Percentiles rank a stretch among this genome's conserved stretches.
Evolutionary conservation across 306 rosid species (phyloP).

Genomic region (Vigna mungo): DNA sequence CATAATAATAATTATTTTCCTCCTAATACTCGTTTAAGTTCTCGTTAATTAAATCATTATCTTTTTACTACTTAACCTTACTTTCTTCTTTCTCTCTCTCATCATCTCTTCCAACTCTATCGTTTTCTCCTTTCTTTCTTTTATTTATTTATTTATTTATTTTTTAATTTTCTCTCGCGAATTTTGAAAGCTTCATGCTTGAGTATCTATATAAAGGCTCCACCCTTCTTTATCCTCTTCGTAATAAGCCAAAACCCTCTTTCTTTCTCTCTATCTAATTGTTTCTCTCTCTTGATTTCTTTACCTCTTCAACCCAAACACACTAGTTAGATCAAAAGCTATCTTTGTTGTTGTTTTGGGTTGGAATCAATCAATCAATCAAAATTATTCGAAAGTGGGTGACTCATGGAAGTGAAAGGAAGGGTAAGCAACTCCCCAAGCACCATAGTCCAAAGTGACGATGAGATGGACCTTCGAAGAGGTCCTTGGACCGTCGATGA

Average conservation of each 20-base stretch:
- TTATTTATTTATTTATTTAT: too few species aligned
- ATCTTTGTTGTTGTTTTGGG: conserved; percentile 22
- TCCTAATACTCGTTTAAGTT: neutral
- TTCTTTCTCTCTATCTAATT: conserved; percentile 14
- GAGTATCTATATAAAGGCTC: conserved; percentile 70
- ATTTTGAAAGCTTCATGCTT: conserved; percentile 42
- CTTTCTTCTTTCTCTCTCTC: conserved; percentile 31
- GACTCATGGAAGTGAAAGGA: conserved; percentile 64
- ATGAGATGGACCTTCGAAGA: conserved; percentile 69
- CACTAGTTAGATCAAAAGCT: conserved; percentile 30
- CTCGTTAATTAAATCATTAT: conserved; percentile 45
- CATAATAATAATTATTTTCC: conserved; percentile 18
- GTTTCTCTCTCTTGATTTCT: conserved; percentile 26
- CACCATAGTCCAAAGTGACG: conserved; percentile 48
- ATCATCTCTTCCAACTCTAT: conserved; percentile 39
- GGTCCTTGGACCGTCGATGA: conserved; percentile 97
- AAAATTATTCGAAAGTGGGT: conserved; percentile 18
- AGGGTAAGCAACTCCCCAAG: conserved; percentile 38
- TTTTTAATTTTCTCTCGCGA: neutral
- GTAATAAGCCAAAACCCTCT: conserved; percentile 55
- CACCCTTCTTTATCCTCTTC: conserved; percentile 54
- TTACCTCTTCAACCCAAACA: conserved; percentile 24
- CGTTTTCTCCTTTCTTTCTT: conserved; percentile 38
- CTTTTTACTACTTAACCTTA: conserved; percentile 22
- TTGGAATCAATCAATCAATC: conserved; percentile 40